Conservation (phyloP, 1,284 basidiomycete genomes). For the Bondarzewia mesenterica region DNA sequence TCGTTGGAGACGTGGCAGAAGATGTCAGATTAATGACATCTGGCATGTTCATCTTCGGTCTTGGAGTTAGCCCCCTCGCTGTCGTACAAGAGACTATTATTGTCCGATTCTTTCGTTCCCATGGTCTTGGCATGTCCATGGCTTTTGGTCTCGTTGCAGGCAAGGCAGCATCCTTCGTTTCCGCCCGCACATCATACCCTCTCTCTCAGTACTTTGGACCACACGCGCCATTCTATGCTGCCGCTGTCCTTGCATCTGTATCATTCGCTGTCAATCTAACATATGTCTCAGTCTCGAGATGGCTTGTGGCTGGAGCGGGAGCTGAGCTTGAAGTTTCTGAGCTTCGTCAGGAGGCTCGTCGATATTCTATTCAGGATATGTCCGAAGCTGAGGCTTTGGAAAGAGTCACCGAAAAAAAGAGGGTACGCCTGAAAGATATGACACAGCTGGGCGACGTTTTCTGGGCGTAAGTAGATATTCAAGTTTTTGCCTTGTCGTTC, state of each 20-base stretch:
- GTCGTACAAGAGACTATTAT: conserved; percentile 76
- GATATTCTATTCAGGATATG: conserved; percentile 30
- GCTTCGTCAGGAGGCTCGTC: conserved; percentile 41
- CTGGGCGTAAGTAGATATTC: conserved; percentile 53
- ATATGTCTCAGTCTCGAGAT: conserved; percentile 56
- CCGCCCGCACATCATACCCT: conserved; percentile 69
- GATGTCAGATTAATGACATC: conserved; percentile 58
- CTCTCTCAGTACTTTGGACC: conserved; percentile 61
- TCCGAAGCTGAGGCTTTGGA: conserved; percentile 58
- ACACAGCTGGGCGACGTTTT: conserved; percentile 69
- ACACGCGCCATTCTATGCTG: conserved; percentile 68
- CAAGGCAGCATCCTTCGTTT: conserved; percentile 67
- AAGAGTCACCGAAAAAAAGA: conserved; percentile 55
- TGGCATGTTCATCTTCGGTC: conserved; percentile 72
- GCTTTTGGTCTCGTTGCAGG: conserved; percentile 74
- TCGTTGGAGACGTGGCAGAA: conserved; percentile 51
- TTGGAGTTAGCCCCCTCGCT: conserved; percentile 69
- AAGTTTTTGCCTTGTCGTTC: background rate
- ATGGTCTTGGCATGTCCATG: conserved; percentile 71
- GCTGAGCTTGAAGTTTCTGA: conserved; percentile 60
- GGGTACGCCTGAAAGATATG: conserved; percentile 51
- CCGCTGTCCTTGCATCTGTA: conserved; percentile 50
- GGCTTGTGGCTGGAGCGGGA: conserved; percentile 50
- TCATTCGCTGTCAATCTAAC: conserved; percentile 63
- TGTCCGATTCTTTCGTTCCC: conserved; percentile 70